Base-by-base conservation (phyloP, 164 flowering plant genomes). In the Nymphaea thermarum region DNA sequence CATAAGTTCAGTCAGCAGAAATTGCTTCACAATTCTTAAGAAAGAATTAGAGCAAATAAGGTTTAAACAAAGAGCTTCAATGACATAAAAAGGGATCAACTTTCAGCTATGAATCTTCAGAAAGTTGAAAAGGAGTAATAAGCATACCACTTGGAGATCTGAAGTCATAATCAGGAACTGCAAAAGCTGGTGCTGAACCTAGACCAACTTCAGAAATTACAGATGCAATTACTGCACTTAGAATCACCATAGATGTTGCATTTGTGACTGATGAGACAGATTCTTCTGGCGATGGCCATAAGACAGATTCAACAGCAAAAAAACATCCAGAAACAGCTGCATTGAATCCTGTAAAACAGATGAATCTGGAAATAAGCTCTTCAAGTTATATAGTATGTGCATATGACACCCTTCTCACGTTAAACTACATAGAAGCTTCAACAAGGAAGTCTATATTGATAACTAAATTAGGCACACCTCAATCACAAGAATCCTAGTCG, bases 261-360 rank as follows among this genome's bases (percentile, higher is more conserved):
- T 89, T 87, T 69, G 92, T 70, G 65, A 88, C 79, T 7, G 97
- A 89, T 8, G 77, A 64, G 45, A 93, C 83, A 16, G 90, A 80
- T 66, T 84, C 83, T 25, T 76, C 66, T n/a, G 86, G 78, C 36
- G 95, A 85, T 66, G 97, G 97, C 96, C 98, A 89, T 63, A 91
- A 74, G 53, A 93, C 96, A 6, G 97, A 89, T 70, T 93, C 98
- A 4, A 93, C 90, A 42, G 97, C 98, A 61, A 93, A 93, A 74
- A 93, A 93, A 66, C 96, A 91, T 59, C 97, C 98, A 72, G 94
- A 90, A 67, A 91, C 93, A 45, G 97, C 98, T 71, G 98, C 98
- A 83, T 91, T 93, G 82, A 93, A 93, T 47, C 98, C 97, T 93
- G 55, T 6, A 14, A 47, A 47, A 47, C 55, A 47, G 12, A 47